A percentile compares a stretch with the other conserved stretches of the same genome.
Evolutionary conservation across 257 asterid species (phyloP).

Genomic region (Pogostemon cablin): DNA sequence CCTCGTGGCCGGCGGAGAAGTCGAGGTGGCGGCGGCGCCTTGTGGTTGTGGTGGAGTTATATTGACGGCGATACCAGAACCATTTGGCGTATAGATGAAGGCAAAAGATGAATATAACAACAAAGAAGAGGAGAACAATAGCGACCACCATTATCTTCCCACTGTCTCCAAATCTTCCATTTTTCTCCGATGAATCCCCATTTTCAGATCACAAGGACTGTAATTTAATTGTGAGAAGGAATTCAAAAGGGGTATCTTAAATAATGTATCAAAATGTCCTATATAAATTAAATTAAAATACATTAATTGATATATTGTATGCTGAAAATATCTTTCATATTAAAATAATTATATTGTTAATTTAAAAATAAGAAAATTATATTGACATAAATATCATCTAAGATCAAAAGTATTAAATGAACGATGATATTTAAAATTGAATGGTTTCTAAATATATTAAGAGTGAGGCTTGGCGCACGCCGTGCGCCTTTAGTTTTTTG

Average conservation of each 20-base stretch:
- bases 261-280: no score
- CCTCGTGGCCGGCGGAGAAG: slow-evolving; percentile 62
- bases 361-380: no score
- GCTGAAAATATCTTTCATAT: no score
- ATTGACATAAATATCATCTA: no score
- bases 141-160: slow-evolving; percentile 75
- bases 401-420: no score
- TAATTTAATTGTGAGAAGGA: not conserved
- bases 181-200: slow-evolving; percentile 40
- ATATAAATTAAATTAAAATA: no score
- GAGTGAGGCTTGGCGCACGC: no score
- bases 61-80: slow-evolving; percentile 71
- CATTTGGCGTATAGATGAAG: slow-evolving; percentile 77
- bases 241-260: slow-evolving; percentile 13
- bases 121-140: slow-evolving; percentile 56
- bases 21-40: slow-evolving; percentile 62
- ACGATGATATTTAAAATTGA: no score
- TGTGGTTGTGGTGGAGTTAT: slow-evolving; percentile 36
- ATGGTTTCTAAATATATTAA: no score
- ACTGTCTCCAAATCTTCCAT: slow-evolving; percentile 42
- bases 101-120: slow-evolving; percentile 58
- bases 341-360: no score
- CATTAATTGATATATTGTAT: no score
- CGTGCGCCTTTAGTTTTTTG: no score
- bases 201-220: slow-evolving; percentile 27